Conservation (phyloP, 805 yeast species). For the Yamadazyma scolyti region DNA sequence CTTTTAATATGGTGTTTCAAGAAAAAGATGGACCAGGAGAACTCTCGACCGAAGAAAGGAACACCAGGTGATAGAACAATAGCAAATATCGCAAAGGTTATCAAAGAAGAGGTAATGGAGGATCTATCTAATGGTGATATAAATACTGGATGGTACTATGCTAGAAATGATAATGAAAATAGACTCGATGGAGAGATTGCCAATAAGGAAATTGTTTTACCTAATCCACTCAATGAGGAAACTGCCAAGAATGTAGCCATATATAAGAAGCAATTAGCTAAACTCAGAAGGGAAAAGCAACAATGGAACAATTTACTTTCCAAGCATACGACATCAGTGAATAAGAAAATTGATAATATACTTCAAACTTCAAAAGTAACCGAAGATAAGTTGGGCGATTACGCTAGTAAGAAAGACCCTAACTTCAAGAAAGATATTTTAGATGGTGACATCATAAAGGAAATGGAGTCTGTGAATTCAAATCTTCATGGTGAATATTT, state of each 20-base stretch:
- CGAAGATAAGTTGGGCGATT: slow-evolving; percentile 2
- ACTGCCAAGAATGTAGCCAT: slow-evolving; percentile 47
- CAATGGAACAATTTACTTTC: slow-evolving; percentile 41
- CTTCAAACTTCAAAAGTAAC: not conserved
- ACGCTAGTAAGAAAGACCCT: slow-evolving; percentile 3
- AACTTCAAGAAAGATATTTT: slow-evolving; percentile 3
- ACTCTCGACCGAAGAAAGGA: slow-evolving; percentile 15
- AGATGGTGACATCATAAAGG: slow-evolving; percentile 8
- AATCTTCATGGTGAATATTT: slow-evolving; percentile 13
- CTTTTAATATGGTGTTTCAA: slow-evolving; percentile 65
- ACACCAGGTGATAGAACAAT: slow-evolving; percentile 39
- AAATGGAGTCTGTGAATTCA: slow-evolving; percentile 3
- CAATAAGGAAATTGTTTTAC: slow-evolving; percentile 35
- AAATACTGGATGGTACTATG: slow-evolving; percentile 66
- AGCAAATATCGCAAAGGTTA: slow-evolving; percentile 53
- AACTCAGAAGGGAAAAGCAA: slow-evolving; percentile 43
- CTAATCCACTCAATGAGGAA: slow-evolving; percentile 58
- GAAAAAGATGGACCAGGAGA: slow-evolving; percentile 33
- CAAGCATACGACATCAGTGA: slow-evolving; percentile 14
- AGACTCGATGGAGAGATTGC: slow-evolving; percentile 14
- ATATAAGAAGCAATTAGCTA: slow-evolving; percentile 41
- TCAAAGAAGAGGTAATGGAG: slow-evolving; percentile 58
- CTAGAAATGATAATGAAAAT: slow-evolving; percentile 21
- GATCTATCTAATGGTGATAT: slow-evolving; percentile 59
- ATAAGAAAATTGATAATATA: slow-evolving; percentile 6